Evolutionary conservation across 441 rosid species (phyloP), one percentile per base, ranked within the genome.

Genomic region (Brassica balearica): DNA sequence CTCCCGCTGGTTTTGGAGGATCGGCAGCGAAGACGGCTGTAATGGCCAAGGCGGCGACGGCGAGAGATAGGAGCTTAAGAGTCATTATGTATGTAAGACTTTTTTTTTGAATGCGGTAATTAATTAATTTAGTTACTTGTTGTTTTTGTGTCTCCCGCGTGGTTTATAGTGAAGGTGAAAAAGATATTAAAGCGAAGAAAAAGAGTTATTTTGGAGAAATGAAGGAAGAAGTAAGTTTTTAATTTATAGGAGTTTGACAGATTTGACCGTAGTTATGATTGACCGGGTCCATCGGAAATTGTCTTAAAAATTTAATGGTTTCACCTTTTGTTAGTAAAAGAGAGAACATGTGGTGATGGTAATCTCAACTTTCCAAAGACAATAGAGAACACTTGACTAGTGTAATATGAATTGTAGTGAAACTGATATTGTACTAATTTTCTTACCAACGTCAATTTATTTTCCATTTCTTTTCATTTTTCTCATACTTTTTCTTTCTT

Each of bases 201-300:
- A 29, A 29, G 1, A 32, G 70, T 67, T 32, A 48, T 68, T 72
- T 60, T 29, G 43, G 65, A 61, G 36, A 78, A 48, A 67, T 78
- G 68, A 48, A 14, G 0, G 69, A 60, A 53, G 27, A 43, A 23
- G 14, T 14, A 6, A 68, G 62, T 4, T 14, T 7, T 22, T 25
- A 10, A 73, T 78, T 34, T 73, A 73, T 79, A 73, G 23, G 14
- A 5, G 5, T 23, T 11, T 0, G 23, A 68, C 8, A 34, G 9
- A 38, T 15, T 73, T 79, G 74, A 68, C 66, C 19, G 53, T 36
- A 62, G 74, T 68, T 68, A 51, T 68, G 51, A 74, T 79, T 73
- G 77, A 79, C 71, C 82, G 71, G 38, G 36, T 68, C 70, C 59
- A 73, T 68, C 70, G 82, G 77, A 73, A 68, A 25, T 78, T 68